Evolutionary conservation across 2,329 filamentous ascomycete species (phyloP).

Genomic region (Venturiaceae sp.): DNA sequence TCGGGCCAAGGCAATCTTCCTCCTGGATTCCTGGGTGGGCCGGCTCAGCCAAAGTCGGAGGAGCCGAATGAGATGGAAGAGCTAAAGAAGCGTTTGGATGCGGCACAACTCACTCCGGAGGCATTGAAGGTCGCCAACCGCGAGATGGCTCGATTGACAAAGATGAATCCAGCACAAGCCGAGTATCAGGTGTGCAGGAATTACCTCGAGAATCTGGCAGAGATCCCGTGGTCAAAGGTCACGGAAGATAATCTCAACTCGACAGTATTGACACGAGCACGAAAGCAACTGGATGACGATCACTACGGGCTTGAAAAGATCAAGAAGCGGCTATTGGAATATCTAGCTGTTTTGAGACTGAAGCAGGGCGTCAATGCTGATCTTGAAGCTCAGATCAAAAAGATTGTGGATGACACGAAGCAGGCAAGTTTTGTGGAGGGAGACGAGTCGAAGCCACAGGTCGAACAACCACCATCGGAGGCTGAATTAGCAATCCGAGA

Average conservation of each 20-base stretch:
- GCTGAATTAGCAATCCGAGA: conserved; percentile 67
- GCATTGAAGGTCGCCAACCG: conserved; percentile 84
- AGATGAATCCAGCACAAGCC: conserved; percentile 93
- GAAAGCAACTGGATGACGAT: conserved; percentile 87
- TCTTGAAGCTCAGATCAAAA: conserved; percentile 65
- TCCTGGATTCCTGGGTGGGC: conserved; percentile 27
- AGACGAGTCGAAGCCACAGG: conserved; percentile 44
- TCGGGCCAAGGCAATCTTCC: conserved; percentile 16
- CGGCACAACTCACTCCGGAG: conserved; percentile 71
- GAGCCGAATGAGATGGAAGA: conserved; percentile 87
- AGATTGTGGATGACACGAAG: conserved; percentile 35
- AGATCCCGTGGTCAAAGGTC: conserved; percentile 82
- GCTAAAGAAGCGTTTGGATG: conserved; percentile 76
- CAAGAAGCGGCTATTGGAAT: conserved; percentile 92
- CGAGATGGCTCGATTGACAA: conserved; percentile 77
- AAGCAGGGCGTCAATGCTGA: conserved; percentile 86
- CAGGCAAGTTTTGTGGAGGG: conserved; percentile 19
- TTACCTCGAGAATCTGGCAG: conserved; percentile 85
- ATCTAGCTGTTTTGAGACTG: conserved; percentile 87
- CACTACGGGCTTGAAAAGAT: conserved; percentile 96
- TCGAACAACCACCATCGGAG: conserved; percentile 10
- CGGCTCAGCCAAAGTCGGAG: conserved; percentile 57
- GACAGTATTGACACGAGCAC: conserved; percentile 67
- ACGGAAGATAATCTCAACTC: conserved; percentile 81
- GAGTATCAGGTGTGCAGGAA: conserved; percentile 91